phyloP scores from a whole-genome alignment of 768 basidiomycete species.

The Lactarius sp. region DNA sequence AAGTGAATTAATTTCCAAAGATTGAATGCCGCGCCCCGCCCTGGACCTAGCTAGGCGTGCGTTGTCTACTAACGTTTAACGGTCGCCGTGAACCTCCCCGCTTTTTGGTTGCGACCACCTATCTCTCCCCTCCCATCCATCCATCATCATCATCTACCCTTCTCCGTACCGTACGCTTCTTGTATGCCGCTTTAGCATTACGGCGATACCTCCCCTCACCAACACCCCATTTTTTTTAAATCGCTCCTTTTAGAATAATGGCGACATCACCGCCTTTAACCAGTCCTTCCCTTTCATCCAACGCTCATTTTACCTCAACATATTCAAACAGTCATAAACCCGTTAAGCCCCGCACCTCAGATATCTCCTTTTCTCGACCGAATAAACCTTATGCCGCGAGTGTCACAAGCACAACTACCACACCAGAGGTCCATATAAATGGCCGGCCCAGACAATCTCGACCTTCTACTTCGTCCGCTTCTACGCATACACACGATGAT shows the following conservation, averaged over 20 bases:
- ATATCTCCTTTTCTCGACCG: constrained; percentile 4
- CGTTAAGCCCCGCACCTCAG: constrained; percentile 3
- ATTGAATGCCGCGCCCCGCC: neutral
- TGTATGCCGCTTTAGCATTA: constrained; percentile 13
- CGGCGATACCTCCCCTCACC: constrained; percentile 2
- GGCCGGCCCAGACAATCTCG: constrained; percentile 25
- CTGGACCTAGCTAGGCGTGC: too few species aligned
- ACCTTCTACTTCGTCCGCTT: constrained; percentile 17
- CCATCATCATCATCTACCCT: neutral
- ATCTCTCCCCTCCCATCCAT: neutral
- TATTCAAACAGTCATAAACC: constrained; percentile 8
- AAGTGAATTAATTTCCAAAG: constrained; percentile 6
- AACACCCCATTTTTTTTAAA: neutral
- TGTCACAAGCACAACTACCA: constrained; percentile 4
- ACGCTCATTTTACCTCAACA: constrained; percentile 22
- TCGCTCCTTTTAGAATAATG: constrained; percentile 18
- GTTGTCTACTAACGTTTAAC: neutral
- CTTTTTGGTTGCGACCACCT: neutral
- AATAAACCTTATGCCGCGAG: constrained; percentile 11
- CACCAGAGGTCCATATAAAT: constrained; percentile 31
- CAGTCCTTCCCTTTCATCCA: constrained; percentile 24
- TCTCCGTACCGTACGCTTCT: neutral
- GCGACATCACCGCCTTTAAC: constrained; percentile 16
- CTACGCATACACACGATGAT: constrained; percentile 10
- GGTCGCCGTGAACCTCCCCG: neutral